phyloP scores from a whole-genome alignment of 306 rosid genomes.

The Rosa chinensis region DNA sequence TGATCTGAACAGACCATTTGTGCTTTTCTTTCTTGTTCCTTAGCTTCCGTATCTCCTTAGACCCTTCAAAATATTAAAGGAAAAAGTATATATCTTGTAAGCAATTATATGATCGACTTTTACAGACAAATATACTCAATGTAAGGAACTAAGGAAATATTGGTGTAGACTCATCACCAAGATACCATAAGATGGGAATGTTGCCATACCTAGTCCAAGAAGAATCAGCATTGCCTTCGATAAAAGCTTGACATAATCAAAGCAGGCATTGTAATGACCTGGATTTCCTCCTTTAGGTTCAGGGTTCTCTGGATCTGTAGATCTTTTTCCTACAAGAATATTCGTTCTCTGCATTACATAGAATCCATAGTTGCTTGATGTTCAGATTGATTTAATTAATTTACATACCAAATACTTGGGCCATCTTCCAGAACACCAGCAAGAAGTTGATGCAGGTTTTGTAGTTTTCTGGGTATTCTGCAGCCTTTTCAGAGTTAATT shows the following conservation, averaged over 20 bases:
- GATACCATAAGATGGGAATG: background rate
- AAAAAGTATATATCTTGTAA: background rate
- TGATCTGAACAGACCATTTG: slow-evolving; percentile 41
- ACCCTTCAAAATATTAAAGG: slow-evolving; percentile 9
- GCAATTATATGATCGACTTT: background rate
- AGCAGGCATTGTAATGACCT: background rate
- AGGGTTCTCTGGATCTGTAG: slow-evolving; percentile 9
- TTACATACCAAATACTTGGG: background rate
- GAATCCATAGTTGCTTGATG: background rate
- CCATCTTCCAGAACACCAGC: background rate
- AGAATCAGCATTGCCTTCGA: slow-evolving; percentile 4
- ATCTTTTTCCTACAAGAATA: too few species aligned
- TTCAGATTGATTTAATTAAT: background rate
- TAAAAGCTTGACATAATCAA: background rate
- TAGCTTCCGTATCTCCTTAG: slow-evolving; percentile 5
- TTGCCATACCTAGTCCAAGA: slow-evolving; percentile 2
- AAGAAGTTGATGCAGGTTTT: slow-evolving; percentile 21
- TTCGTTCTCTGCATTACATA: too few species aligned
- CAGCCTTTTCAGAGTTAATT: background rate
- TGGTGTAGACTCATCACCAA: background rate
- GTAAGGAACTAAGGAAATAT: background rate
- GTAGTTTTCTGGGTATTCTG: slow-evolving; percentile 18
- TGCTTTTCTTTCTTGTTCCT: slow-evolving; percentile 36
- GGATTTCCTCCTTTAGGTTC: background rate
- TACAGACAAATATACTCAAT: background rate